Evolutionary conservation across 345 rosid genomes (phyloP), one percentile per base, ranked within the genome.

Genomic region (Balakata baccata): DNA sequence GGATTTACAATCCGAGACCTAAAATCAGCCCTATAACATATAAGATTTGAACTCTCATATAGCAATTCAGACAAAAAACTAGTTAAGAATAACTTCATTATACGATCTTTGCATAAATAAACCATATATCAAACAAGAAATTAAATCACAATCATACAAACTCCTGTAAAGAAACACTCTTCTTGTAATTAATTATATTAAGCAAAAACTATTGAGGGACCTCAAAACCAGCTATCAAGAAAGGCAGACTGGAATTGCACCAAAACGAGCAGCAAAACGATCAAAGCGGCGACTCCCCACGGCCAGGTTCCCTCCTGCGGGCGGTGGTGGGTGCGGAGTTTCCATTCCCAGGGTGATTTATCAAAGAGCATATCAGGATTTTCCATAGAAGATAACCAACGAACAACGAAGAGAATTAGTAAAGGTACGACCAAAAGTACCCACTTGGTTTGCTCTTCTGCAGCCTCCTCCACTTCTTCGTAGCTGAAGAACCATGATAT

Each of bases 251-350:
- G 99, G 72, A 74, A 92, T 70, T 86, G 89, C 72, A 89, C 66
- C 87, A 95, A 77, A 56, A 95, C 74, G 38, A 95, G 89, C 18
- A 92, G 69, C 79, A 95, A 17, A 71, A 91, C 89, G 49, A 95
- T 92, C 37, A 92, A 53, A 64, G 92, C 99, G 12, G 96, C 98
- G 76, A 92, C 98, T 3, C 85, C 89, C 98, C 98, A 94, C 4
- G 98, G 98, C 11, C 94, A 92, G 80, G 87, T 79, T 12, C 97
- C 98, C 63, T 84, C 91, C 2, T 92, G 73, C 12, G 92, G 71
- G 7, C 4, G 70, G 53, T 66, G 53, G 79, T 87, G 78, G 62
- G 83, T 81, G 54, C 23, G 70, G 54, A 87, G 81, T 60, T 89
- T 86, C 62, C 78, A 71, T 9, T 80, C 89, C 90, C 86, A 87